Evolutionary conservation across 768 basidiomycete genomes (phyloP).

Genomic region (Tremella yokohamensis): DNA sequence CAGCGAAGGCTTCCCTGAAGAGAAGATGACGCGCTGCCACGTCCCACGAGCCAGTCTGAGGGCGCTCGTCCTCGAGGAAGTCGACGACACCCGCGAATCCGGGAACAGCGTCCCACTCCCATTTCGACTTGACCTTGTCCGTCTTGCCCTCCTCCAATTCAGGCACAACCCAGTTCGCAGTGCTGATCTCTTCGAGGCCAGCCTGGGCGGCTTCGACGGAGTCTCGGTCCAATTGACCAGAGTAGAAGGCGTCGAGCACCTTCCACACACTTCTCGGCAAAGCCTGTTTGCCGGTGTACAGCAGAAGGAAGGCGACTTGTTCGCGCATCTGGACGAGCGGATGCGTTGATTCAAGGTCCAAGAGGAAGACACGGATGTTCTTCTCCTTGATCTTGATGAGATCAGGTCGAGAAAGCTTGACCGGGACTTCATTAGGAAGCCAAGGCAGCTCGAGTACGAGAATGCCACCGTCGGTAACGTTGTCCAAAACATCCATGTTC

Average conservation of each 20-base stretch:
- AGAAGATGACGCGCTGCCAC: slow-evolving; percentile 61
- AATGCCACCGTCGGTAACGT: slow-evolving; percentile 62
- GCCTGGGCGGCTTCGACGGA: slow-evolving; percentile 65
- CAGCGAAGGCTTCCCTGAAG: slow-evolving; percentile 75
- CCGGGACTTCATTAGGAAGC: slow-evolving; percentile 67
- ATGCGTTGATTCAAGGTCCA: slow-evolving; percentile 55
- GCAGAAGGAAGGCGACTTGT: slow-evolving; percentile 75
- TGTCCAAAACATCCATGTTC: slow-evolving; percentile 66
- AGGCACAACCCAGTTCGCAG: slow-evolving; percentile 51
- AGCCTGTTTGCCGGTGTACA: slow-evolving; percentile 57
- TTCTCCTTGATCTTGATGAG: slow-evolving; percentile 57
- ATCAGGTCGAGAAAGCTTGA: slow-evolving; percentile 62
- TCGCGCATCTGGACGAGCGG: slow-evolving; percentile 55
- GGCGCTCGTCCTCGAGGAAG: slow-evolving; percentile 58
- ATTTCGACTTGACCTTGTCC: slow-evolving; percentile 40
- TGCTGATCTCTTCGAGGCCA: slow-evolving; percentile 60
- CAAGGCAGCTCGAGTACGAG: slow-evolving; percentile 74
- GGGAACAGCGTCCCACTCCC: slow-evolving; percentile 54
- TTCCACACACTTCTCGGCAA: slow-evolving; percentile 55
- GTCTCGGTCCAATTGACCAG: slow-evolving; percentile 52
- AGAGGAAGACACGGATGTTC: slow-evolving; percentile 52
- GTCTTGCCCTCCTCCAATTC: slow-evolving; percentile 48
- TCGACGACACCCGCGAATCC: slow-evolving; percentile 67
- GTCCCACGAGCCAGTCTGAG: slow-evolving; percentile 68
- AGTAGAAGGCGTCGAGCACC: slow-evolving; percentile 51